Percentiles rank a stretch among this genome's conserved stretches.
Evolutionary conservation across 768 basidiomycete genomes (phyloP).

Genomic region (Rhizopogon vinicolor): DNA sequence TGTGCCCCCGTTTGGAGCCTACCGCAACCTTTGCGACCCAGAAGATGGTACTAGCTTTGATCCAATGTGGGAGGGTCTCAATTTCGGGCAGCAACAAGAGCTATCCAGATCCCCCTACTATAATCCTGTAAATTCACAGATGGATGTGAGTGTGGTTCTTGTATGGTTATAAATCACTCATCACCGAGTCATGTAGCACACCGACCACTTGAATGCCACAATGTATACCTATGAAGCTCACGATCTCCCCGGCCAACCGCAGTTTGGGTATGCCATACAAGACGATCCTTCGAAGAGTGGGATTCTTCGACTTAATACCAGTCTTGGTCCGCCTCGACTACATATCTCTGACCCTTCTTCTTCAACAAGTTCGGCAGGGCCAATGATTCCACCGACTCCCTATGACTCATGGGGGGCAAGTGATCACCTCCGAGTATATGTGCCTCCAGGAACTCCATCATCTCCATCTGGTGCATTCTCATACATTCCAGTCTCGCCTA

Average conservation of each 20-base stretch:
- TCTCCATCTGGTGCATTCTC: not conserved
- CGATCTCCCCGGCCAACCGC: not conserved
- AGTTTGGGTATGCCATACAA: not conserved
- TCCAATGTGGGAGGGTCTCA: not conserved
- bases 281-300: not conserved
- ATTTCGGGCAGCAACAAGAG: not conserved
- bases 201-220: no score
- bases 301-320: not conserved
- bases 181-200: not conserved
- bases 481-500: not conserved
- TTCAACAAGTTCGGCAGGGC: not conserved
- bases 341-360: not conserved
- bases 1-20: not conserved
- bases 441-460: not conserved
- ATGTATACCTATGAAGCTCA: not conserved
- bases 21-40: fast-evolving
- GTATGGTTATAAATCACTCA: not conserved
- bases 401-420: not conserved
- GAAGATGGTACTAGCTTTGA: not conserved
- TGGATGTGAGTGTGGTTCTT: not conserved
- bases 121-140: not conserved
- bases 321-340: not conserved
- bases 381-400: not conserved
- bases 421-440: not conserved
- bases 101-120: not conserved